Conservation (phyloP, 1,284 basidiomycete species). For the Athelia psychrophila region DNA sequence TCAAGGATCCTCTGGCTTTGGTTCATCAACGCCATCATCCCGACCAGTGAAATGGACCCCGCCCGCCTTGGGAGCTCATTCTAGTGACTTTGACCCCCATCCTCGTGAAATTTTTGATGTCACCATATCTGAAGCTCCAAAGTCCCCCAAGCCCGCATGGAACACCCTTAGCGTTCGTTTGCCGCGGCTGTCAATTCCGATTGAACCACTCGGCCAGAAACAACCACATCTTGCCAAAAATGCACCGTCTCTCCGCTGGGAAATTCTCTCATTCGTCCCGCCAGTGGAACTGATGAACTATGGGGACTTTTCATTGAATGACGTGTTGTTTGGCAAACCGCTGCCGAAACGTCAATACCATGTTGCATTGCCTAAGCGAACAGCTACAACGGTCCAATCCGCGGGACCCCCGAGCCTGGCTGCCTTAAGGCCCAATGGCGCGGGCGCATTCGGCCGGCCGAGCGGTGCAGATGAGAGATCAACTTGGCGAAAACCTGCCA, state of each 20-base stretch:
- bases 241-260: conserved; percentile 45
- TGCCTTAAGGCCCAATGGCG: conserved; percentile 21
- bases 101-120: conserved; percentile 45
- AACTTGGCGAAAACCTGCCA: conserved; percentile 54
- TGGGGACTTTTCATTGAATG: conserved; percentile 65
- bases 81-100: conserved; percentile 29
- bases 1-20: too few species aligned
- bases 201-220: conserved; percentile 41
- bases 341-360: conserved; percentile 41
- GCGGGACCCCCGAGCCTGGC: conserved; percentile 39
- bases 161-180: conserved; percentile 54
- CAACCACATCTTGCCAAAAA: conserved; percentile 43
- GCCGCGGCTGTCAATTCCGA: conserved; percentile 42
- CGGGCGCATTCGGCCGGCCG: conserved; percentile 46
- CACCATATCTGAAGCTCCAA: conserved; percentile 50
- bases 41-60: conserved; percentile 63
- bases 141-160: conserved; percentile 54
- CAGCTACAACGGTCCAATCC: conserved; percentile 33
- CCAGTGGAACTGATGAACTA: conserved; percentile 65
- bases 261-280: conserved; percentile 75
- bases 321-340: conserved; percentile 57
- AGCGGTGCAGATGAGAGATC: conserved; percentile 46
- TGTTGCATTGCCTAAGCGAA: conserved; percentile 52
- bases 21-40: too few species aligned
- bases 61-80: conserved; percentile 46